These are phyloP conservation scores for Sphagnum magellanicum DNA, from an alignment of 228 moss, liverwort and hornwort species.

Conservation along the genomic window DNA sequence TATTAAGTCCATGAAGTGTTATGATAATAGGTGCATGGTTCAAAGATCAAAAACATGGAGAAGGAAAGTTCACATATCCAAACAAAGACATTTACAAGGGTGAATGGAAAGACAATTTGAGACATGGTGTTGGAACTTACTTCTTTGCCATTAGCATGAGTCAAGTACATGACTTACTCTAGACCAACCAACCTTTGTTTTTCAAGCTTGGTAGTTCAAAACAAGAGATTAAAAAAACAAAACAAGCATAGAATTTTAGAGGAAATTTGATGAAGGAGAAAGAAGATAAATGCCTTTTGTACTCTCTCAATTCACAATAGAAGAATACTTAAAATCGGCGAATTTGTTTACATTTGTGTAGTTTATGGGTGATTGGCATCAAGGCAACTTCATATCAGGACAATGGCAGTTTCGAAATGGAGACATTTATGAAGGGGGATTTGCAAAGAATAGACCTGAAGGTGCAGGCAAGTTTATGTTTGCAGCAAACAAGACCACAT, in stretches of 20 bases:
- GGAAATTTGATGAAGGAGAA: too few relatives aligned
- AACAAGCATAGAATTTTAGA: too few relatives aligned
- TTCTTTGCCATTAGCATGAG: conserved; percentile 85
- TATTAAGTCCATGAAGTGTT: neutral
- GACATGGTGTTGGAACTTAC: conserved; percentile 80
- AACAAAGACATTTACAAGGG: conserved; percentile 81
- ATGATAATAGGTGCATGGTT: conserved; percentile 68
- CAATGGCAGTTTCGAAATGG: conserved; percentile 79
- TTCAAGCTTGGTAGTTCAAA: too few relatives aligned
- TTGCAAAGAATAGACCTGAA: conserved; percentile 60
- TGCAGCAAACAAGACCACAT: conserved; percentile 53
- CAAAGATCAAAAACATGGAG: conserved; percentile 62
- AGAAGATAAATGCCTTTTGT: too few relatives aligned
- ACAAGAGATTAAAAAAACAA: too few relatives aligned
- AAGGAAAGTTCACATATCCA: conserved; percentile 71
- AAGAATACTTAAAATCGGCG: too few relatives aligned
- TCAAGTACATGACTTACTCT: conserved; percentile 20
- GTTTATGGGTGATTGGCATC: conserved; percentile 72
- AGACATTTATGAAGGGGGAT: conserved; percentile 57
- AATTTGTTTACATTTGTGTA: conserved; percentile 9
- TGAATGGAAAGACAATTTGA: conserved; percentile 56
- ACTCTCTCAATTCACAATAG: too few relatives aligned
- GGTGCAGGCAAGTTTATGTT: conserved; percentile 60
- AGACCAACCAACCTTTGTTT: too few relatives aligned
- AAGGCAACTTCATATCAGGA: conserved; percentile 47